A percentile compares a stretch with the other conserved stretches of the same genome.
Evolutionary conservation across 1,284 basidiomycete species (phyloP).

Genomic region (Ustilago curta): DNA sequence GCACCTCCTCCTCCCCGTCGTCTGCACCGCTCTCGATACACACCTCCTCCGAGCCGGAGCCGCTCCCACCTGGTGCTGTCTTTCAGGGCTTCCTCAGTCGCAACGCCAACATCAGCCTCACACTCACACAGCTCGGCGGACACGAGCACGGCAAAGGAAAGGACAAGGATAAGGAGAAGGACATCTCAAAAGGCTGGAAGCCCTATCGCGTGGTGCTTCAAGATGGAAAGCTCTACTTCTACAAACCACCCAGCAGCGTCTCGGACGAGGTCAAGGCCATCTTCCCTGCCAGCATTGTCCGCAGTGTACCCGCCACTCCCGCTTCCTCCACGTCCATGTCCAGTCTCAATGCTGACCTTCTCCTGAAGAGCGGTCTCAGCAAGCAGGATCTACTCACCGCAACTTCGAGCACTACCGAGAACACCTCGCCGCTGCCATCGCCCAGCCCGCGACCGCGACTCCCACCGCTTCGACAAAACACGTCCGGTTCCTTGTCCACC

Average conservation of each 20-base stretch:
- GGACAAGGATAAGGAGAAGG: slow-evolving; percentile 58
- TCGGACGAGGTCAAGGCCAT: slow-evolving; percentile 63
- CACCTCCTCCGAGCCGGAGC: slow-evolving; percentile 22
- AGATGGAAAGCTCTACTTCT: slow-evolving; percentile 63
- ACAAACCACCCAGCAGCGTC: slow-evolving; percentile 62
- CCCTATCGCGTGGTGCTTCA: slow-evolving; percentile 65
- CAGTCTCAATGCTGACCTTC: slow-evolving; percentile 43
- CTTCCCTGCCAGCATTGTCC: slow-evolving; percentile 50
- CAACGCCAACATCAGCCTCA: slow-evolving; percentile 61
- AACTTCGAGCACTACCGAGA: slow-evolving; percentile 49
- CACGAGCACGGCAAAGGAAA: slow-evolving; percentile 41
- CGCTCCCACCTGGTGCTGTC: slow-evolving; percentile 50
- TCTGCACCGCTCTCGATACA: slow-evolving; percentile 12
- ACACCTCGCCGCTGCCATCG: slow-evolving; percentile 34
- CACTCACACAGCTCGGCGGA: slow-evolving; percentile 53
- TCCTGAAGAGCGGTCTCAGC: slow-evolving; percentile 54
- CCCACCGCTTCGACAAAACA: slow-evolving; percentile 29
- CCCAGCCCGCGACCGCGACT: slow-evolving; percentile 25
- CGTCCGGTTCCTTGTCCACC: neutral
- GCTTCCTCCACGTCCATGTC: slow-evolving; percentile 16
- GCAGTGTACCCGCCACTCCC: slow-evolving; percentile 21
- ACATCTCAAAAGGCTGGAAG: slow-evolving; percentile 67
- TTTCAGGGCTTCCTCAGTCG: slow-evolving; percentile 61
- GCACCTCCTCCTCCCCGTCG: slow-evolving; percentile 10
- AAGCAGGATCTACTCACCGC: slow-evolving; percentile 56